Evolutionary conservation across 1,284 basidiomycete genomes (phyloP).

Genomic region (Leucoagaricus sp.): DNA sequence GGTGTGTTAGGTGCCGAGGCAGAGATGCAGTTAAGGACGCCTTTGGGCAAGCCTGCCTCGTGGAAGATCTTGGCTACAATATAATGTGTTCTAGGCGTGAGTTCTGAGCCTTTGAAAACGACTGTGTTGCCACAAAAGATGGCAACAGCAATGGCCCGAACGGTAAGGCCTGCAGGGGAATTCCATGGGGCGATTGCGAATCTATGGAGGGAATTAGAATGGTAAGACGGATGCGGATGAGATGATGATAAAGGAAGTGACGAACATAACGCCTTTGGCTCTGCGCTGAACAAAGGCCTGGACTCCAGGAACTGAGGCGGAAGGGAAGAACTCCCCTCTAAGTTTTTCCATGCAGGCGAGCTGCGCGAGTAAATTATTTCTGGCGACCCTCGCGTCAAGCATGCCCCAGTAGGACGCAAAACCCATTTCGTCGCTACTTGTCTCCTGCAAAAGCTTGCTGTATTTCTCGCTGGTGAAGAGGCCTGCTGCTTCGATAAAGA

Average conservation of each 20-base stretch:
- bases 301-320: conserved; percentile 30
- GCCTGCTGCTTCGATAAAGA: conserved; percentile 49
- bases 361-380: conserved; percentile 27
- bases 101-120: conserved; percentile 62
- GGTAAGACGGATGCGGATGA: neutral
- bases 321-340: conserved; percentile 32
- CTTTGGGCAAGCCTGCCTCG: conserved; percentile 62
- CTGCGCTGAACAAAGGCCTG: conserved; percentile 32
- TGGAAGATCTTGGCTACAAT: conserved; percentile 51
- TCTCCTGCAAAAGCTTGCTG: conserved; percentile 33
- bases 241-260: conserved; percentile 6
- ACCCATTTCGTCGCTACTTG: conserved; percentile 42
- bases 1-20: conserved; percentile 49
- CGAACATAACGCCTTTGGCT: conserved; percentile 42
- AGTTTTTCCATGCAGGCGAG: conserved; percentile 30
- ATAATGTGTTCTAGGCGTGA: conserved; percentile 51
- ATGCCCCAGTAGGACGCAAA: conserved; percentile 30
- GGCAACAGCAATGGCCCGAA: conserved; percentile 53
- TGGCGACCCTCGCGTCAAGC: conserved; percentile 23
- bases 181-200: conserved; percentile 49
- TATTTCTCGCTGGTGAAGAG: conserved; percentile 44
- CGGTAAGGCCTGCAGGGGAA: conserved; percentile 43
- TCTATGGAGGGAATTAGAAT: conserved; percentile 21
- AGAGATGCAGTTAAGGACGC: conserved; percentile 61
- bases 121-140: conserved; percentile 67